Percentiles rank a stretch among this genome's conserved stretches.
These are phyloP conservation scores for Alternaria ventricosa DNA, from an alignment of 2,329 filamentous ascomycete species.

Conservation along the genomic window DNA sequence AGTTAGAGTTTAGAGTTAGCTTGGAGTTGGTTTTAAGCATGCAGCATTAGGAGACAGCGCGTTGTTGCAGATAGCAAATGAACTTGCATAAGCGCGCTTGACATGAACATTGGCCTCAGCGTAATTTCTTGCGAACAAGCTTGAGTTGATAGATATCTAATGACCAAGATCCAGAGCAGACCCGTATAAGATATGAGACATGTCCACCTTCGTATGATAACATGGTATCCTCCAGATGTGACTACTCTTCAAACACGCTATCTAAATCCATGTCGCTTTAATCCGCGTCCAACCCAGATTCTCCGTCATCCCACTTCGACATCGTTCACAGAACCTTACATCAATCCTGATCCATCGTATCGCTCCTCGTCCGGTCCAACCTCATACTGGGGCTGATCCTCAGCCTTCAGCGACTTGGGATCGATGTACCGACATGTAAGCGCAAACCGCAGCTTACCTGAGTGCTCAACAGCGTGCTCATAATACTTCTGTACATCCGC, in stretches of 20 bases:
- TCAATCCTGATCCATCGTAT: conserved; percentile 44
- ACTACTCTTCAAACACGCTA: background rate
- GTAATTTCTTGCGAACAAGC: no score
- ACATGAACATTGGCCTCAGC: no score
- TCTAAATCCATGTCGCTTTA: background rate
- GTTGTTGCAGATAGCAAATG: no score
- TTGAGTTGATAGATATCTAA: no score
- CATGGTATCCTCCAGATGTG: background rate
- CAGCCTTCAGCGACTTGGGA: conserved; percentile 50
- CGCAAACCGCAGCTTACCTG: conserved; percentile 62
- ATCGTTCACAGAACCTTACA: background rate
- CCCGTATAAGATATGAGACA: background rate
- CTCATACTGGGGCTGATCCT: conserved; percentile 48
- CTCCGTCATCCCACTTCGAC: no score
- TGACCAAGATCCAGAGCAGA: no score
- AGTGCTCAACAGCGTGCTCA: conserved; percentile 63
- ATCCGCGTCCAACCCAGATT: background rate
- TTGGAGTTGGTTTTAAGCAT: no score
- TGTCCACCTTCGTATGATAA: background rate
- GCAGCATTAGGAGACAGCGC: no score
- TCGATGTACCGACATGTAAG: conserved; percentile 63
- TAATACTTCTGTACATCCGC: conserved; percentile 64
- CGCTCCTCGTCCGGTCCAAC: conserved; percentile 43
- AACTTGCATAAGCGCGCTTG: no score
- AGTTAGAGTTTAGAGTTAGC: no score